phyloP scores from a whole-genome alignment of 495 filamentous ascomycete species.

The Neurospora hispaniola region DNA sequence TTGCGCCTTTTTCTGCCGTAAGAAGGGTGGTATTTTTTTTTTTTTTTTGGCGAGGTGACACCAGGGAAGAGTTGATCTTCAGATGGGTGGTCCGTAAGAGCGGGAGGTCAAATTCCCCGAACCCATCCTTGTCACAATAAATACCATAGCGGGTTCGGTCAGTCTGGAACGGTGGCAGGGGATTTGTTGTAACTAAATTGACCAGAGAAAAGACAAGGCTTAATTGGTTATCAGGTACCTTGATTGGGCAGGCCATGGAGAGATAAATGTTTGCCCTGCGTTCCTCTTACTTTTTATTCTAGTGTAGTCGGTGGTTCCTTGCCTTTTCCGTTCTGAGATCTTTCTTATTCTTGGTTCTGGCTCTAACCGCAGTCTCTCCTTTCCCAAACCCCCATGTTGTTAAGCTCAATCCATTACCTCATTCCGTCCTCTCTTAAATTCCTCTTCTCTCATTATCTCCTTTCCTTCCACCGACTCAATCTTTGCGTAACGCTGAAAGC shows the following conservation, averaged over 20 bases:
- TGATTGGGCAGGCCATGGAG: not conserved
- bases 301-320: not conserved
- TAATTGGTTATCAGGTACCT: no score
- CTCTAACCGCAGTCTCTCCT: not conserved
- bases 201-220: no score
- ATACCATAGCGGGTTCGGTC: not conserved
- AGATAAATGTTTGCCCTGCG: not conserved
- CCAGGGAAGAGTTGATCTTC: not conserved
- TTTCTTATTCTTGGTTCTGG: not conserved
- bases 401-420: not conserved
- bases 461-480: not conserved
- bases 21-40: not conserved
- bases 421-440: no score
- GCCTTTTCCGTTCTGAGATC: not conserved
- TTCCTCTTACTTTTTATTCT: not conserved
- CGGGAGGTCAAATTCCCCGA: not conserved
- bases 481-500: not conserved
- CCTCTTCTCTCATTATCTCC: not conserved
- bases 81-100: not conserved
- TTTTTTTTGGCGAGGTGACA: not conserved
- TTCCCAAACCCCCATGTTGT: not conserved
- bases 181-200: no score
- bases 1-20: not conserved
- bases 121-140: not conserved
- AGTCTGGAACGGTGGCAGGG: not conserved